phyloP scores from a whole-genome alignment of 306 rosid genomes.

The Glycyrrhiza uralensis region DNA sequence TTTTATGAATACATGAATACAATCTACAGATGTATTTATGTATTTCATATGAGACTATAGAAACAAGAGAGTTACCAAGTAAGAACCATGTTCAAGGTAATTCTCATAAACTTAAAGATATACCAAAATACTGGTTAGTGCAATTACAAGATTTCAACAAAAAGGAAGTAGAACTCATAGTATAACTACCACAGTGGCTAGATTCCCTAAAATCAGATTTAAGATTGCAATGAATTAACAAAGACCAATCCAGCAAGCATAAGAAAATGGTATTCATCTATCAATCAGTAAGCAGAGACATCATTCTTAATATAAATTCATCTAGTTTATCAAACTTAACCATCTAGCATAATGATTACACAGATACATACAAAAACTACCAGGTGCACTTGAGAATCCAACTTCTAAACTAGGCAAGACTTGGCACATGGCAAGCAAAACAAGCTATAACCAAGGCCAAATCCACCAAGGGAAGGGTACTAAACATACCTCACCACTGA shows the following conservation, averaged over 20 bases:
- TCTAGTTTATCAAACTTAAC: background rate
- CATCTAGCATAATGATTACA: background rate
- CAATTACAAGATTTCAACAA: background rate
- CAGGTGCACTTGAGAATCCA: background rate
- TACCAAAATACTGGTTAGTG: background rate
- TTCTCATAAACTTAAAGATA: conserved; percentile 12
- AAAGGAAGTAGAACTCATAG: background rate
- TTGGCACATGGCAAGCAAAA: conserved; percentile 25
- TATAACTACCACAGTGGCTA: background rate
- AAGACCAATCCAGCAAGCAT: background rate
- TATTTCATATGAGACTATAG: background rate
- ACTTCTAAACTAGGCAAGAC: background rate
- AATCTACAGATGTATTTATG: conserved; percentile 14
- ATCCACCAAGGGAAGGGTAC: conserved; percentile 20
- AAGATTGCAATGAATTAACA: background rate
- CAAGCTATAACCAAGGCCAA: conserved; percentile 24
- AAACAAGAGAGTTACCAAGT: background rate
- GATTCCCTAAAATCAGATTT: background rate
- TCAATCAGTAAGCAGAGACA: background rate
- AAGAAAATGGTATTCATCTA: background rate
- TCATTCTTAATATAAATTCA: background rate
- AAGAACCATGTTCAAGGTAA: conserved; percentile 21
- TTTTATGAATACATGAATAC: background rate
- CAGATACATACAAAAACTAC: background rate
- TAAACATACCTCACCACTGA: conserved; percentile 85